These are phyloP conservation scores for Neurospora terricola DNA, from an alignment of 495 filamentous ascomycete genomes.

Conservation along the genomic window DNA sequence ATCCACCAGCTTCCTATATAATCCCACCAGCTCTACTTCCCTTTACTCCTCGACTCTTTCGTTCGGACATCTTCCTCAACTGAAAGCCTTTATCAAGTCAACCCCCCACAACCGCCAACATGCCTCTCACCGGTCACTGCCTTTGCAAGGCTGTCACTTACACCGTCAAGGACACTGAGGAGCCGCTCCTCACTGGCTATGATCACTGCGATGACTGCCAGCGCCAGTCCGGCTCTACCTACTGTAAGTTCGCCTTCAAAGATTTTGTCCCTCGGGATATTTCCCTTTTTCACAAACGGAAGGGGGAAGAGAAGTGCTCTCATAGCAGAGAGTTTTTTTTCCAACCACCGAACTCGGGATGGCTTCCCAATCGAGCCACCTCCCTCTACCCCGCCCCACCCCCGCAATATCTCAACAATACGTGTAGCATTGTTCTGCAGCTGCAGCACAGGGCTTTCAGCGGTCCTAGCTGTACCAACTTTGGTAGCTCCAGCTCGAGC, in stretches of 20 bases:
- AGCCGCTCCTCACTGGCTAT: conserved; percentile 48
- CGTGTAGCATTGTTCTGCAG: neutral
- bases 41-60: neutral
- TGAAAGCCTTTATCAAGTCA: neutral
- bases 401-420: neutral
- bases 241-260: conserved; percentile 38
- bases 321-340: neutral
- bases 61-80: neutral
- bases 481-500: neutral
- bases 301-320: neutral
- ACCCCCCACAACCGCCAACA: conserved; percentile 25
- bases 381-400: neutral
- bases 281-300: neutral
- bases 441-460: neutral
- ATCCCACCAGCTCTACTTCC: neutral
- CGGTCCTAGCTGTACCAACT: neutral
- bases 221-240: conserved; percentile 57
- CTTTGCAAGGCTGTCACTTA: conserved; percentile 62
- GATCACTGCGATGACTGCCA: conserved; percentile 69
- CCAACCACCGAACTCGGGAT: neutral
- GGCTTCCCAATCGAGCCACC: neutral
- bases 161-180: conserved; percentile 40
- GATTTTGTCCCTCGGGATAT: no score
- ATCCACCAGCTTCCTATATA: neutral
- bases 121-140: conserved; percentile 60